Evolutionary conservation across 352 stramenopile species (phyloP).

Genomic region (Phytophthora megakarya): DNA sequence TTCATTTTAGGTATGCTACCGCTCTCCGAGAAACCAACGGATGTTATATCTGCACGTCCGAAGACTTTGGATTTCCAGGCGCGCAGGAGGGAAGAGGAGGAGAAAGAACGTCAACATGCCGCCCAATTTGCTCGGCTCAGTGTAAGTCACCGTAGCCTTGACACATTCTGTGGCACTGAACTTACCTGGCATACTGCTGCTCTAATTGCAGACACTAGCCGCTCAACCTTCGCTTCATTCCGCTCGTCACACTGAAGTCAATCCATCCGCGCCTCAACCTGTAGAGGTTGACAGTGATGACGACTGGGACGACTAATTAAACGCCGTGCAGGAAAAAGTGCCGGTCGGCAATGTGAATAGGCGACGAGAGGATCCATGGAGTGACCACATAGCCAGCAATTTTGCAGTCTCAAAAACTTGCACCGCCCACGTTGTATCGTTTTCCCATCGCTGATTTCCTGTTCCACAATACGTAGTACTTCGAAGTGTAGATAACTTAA

Average conservation of each 20-base stretch:
- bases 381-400: constrained; percentile 25
- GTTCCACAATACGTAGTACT: constrained; percentile 44
- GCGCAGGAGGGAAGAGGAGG: constrained; percentile 58
- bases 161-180: background rate
- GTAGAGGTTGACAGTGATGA: constrained; percentile 69
- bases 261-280: constrained; percentile 13
- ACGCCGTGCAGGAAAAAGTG: background rate
- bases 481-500: constrained; percentile 50
- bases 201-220: constrained; percentile 50
- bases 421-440: constrained; percentile 3
- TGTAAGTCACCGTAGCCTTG: constrained; percentile 31
- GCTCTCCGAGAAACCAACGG: constrained; percentile 62
- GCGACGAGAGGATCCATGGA: constrained; percentile 1
- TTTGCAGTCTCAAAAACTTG: constrained; percentile 31
- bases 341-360: background rate
- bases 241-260: constrained; percentile 36
- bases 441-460: background rate
- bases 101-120: constrained; percentile 62
- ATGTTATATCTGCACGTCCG: constrained; percentile 38
- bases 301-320: constrained; percentile 82
- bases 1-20: constrained; percentile 53
- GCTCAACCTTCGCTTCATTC: constrained; percentile 75
- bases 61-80: constrained; percentile 80
- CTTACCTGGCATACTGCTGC: constrained; percentile 8
- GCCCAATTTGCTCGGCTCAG: constrained; percentile 76